Evolutionary conservation across 2,329 filamentous ascomycete species (phyloP).

Genomic region (Fusarium acutatum): DNA sequence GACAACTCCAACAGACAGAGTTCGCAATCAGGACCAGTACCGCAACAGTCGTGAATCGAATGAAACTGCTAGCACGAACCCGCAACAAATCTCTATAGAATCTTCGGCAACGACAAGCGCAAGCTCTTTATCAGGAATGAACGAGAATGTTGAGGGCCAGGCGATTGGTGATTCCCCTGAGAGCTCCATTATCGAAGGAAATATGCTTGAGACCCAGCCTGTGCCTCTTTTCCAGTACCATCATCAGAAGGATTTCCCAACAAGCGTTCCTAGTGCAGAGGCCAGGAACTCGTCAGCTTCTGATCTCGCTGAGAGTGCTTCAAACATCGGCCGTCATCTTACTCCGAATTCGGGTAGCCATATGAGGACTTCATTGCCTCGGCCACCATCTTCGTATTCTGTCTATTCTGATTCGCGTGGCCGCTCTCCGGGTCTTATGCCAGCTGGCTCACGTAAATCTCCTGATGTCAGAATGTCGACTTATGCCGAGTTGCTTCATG

Average conservation of each 20-base stretch:
- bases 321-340: conserved; percentile 67
- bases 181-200: conserved; percentile 60
- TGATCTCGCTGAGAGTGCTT: conserved; percentile 60
- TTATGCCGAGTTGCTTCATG: conserved; percentile 69
- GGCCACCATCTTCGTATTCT: conserved; percentile 82
- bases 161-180: conserved; percentile 57
- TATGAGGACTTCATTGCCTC: conserved; percentile 66
- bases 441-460: conserved; percentile 60
- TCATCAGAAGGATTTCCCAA: conserved; percentile 61
- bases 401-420: conserved; percentile 75
- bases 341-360: conserved; percentile 65
- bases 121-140: conserved; percentile 62
- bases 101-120: conserved; percentile 65
- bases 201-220: conserved; percentile 51
- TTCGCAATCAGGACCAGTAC: conserved; percentile 49
- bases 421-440: conserved; percentile 63
- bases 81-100: conserved; percentile 57
- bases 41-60: conserved; percentile 64
- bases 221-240: conserved; percentile 71
- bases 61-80: conserved; percentile 58
- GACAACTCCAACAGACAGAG: conserved; percentile 44
- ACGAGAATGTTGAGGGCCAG: conserved; percentile 57
- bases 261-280: conserved; percentile 54
- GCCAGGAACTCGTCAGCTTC: conserved; percentile 59
- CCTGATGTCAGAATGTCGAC: conserved; percentile 63